Base-by-base conservation (phyloP, 129 eudicot species). In the Heracleum sosnowskyi region DNA sequence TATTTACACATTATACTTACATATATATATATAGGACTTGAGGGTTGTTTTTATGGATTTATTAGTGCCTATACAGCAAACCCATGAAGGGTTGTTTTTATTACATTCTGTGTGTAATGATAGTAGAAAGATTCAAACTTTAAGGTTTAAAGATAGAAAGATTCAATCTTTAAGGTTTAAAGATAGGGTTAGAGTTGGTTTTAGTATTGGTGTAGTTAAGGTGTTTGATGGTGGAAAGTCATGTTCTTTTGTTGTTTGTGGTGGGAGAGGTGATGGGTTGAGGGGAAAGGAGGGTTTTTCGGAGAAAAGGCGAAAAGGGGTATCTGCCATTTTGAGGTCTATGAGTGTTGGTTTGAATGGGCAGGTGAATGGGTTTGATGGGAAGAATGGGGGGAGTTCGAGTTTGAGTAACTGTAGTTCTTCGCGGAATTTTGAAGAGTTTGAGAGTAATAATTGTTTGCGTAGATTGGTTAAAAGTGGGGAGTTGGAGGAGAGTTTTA, bases 381-480 rank as follows among this genome's bases (percentile, higher is more conserved):
- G 18, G 4, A 72, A 17, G 74, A 79, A 64, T 31, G 86, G 83
- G n/a, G 70, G 51, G 47, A 47, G 62, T 42, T 9, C 71, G 37
- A 55, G 57, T 33, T 77, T 51, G 39, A 84, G 79, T 20, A 74
- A 86, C 36, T 87, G 45, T 24, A 70, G 83, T 53, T 72, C 86
- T 1, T 72, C 74, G 69, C 80, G 79, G 4, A 90, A 77, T 79
- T 86, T 86, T 31, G 93, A 90, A 62, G 98, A 89, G 83, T 90
- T 83, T 80, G 98, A 90, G 89, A 86, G 91, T 45, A 91, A 93
- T 80, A 87, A 87, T 82, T 76, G 82, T 63, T 90, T 91, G n/a
- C 91, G 89, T 64, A 86, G 89, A 47, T 47, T 93, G 85, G 88
- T 89, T 79, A 86, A 86, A 36, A 85, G 79, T 41, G 96, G 98